Conservation (phyloP, 192 early-diverging fungal genomes). For the Mortierella antarctica region DNA sequence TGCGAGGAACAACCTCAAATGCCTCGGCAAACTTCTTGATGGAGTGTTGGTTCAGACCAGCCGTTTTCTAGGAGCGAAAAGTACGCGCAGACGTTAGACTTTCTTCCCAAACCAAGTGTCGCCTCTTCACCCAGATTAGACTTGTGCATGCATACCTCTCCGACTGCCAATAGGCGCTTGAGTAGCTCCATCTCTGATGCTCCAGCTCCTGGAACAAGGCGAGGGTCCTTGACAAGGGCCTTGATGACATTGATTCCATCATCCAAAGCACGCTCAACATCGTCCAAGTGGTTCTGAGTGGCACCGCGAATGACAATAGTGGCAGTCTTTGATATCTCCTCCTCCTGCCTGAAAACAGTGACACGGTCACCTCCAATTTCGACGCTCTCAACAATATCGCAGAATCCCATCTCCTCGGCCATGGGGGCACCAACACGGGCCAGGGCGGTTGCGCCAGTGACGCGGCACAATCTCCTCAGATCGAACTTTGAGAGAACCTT, state of each 20-base stretch:
- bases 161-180: slow-evolving; percentile 78
- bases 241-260: slow-evolving; percentile 98
- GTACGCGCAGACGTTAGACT: background rate
- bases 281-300: slow-evolving; percentile 95
- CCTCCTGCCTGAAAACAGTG: slow-evolving; percentile 96
- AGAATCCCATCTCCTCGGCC: slow-evolving; percentile 97
- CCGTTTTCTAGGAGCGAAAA: slow-evolving; percentile 67
- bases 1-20: slow-evolving; percentile 94
- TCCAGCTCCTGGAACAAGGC: slow-evolving; percentile 92
- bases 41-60: slow-evolving; percentile 95
- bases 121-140: background rate
- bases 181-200: slow-evolving; percentile 94
- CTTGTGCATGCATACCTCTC: slow-evolving; percentile 61
- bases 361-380: slow-evolving; percentile 98
- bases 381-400: slow-evolving; percentile 95
- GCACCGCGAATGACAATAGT: slow-evolving; percentile 98
- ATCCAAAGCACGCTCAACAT: slow-evolving; percentile 97
- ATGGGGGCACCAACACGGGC: slow-evolving; percentile 93
- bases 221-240: slow-evolving; percentile 85
- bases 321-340: slow-evolving; percentile 87
- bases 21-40: slow-evolving; percentile 96
- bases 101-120: background rate
- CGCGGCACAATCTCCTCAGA: slow-evolving; percentile 92
- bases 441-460: slow-evolving; percentile 91
- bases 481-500: slow-evolving; percentile 97